Evolutionary conservation across 2,329 filamentous ascomycete species (phyloP), one percentile per base, ranked within the genome.

Genomic region (Talaromyces rugulosus): DNA sequence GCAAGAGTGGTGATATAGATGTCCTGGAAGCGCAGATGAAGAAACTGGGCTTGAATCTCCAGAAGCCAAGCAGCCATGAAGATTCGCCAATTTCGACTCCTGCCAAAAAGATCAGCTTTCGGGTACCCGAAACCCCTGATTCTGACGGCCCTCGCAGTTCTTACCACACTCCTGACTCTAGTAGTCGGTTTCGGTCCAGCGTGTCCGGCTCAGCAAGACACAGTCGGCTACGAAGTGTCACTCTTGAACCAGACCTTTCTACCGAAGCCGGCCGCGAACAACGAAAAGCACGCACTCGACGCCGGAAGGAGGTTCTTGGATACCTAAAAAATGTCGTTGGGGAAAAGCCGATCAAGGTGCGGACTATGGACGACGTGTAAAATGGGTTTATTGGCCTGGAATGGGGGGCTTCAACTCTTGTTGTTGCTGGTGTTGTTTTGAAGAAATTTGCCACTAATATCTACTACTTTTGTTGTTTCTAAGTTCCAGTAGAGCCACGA

Each of bases 1-100:
- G 92, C 78, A 90, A 91, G 72, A 95, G 90, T 71, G 91, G 89
- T 62, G 94, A 98, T 69, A 87, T 99, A 58, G 92, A 96, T 73
- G 86, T 96, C 6, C 83, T 98, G 34, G 95, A 98, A 77, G 86
- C 88, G 55, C 91, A 96, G 72, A 86, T 99, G 78, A 87, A 89
- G 63, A 91, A 87, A 72, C 77, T 96, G 27, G 83, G 84, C 6
- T 76, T 91, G 36, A 73, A 75, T 56, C 66, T 69, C 16, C 63
- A 69, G 4, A 60, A 65, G 4, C 62, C 71, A 2, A 61, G 58
- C 18, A 75, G 70, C 61, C 74, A 72, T 28, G 76, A 77, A 57
- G 74, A 68, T 5, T 76, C 76, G 1, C 76, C 76, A 4, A 75
- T 77, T 47, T 68, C 71, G 5, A 78, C 75, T 0, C 68, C 69